phyloP scores from a whole-genome alignment of 2,329 filamentous ascomycete species.

The Ascosphaera apis region DNA sequence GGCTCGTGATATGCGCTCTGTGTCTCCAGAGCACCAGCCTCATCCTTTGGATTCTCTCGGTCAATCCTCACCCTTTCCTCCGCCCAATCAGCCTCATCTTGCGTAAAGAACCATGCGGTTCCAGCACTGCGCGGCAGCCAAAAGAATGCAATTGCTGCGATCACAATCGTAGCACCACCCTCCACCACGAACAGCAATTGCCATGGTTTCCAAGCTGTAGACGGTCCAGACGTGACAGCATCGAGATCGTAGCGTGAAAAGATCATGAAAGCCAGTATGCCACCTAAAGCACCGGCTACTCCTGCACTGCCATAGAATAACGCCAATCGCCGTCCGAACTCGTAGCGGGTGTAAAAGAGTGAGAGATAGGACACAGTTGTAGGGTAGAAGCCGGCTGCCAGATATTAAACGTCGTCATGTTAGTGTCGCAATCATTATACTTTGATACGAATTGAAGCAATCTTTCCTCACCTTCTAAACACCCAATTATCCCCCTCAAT shows the following conservation, averaged over 20 bases:
- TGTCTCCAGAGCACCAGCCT: neutral
- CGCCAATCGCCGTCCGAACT: conserved; percentile 30
- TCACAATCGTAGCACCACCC: conserved; percentile 22
- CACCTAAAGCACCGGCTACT: conserved; percentile 33
- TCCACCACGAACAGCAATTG: conserved; percentile 29
- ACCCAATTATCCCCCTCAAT: conserved; percentile 23
- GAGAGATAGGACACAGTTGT: conserved; percentile 35
- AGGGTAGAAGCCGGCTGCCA: conserved; percentile 31
- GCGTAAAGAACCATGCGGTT: conserved; percentile 29
- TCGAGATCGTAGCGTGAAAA: conserved; percentile 15
- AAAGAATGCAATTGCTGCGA: conserved; percentile 25
- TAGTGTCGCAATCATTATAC: no score
- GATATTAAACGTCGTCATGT: conserved; percentile 7
- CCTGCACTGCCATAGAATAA: conserved; percentile 35
- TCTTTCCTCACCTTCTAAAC: conserved; percentile 18
- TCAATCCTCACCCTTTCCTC: conserved; percentile 22
- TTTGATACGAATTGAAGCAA: neutral
- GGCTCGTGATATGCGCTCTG: no score
- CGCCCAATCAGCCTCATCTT: conserved; percentile 23
- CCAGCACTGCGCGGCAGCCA: conserved; percentile 27
- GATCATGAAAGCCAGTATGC: conserved; percentile 27
- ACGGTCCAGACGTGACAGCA: conserved; percentile 8
- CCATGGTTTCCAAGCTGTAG: conserved; percentile 26
- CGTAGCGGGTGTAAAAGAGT: conserved; percentile 34
- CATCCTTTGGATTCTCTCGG: conserved; percentile 6